Conservation (phyloP, 1,284 basidiomycete genomes). For the Apiotrichum porosum region DNA sequence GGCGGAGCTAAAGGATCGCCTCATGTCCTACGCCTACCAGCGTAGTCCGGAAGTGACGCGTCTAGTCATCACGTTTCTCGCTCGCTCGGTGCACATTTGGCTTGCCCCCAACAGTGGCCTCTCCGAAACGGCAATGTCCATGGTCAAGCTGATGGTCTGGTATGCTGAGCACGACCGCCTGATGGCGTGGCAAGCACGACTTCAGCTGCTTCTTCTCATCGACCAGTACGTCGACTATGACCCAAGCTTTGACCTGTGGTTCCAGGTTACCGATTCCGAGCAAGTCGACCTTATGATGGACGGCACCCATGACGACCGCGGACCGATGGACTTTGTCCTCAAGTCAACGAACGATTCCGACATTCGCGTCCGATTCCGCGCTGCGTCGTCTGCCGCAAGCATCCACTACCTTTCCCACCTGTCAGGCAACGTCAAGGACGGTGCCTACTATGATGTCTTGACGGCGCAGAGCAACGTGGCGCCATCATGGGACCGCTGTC, state of each 20-base stretch:
- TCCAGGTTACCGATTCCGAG: slow-evolving; percentile 15
- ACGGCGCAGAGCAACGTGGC: slow-evolving; percentile 15
- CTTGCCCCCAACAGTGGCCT: slow-evolving; percentile 50
- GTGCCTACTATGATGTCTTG: slow-evolving; percentile 25
- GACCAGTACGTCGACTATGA: slow-evolving; percentile 62
- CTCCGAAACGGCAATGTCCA: slow-evolving; percentile 51
- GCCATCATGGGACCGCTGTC: slow-evolving; percentile 58
- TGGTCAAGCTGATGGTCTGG: slow-evolving; percentile 57
- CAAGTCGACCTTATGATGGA: slow-evolving; percentile 27
- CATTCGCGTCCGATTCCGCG: slow-evolving; percentile 77
- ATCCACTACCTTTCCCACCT: slow-evolving; percentile 30
- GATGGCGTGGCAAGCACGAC: slow-evolving; percentile 64
- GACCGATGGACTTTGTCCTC: slow-evolving; percentile 52
- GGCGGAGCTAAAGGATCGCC: slow-evolving; percentile 55
- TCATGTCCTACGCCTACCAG: slow-evolving; percentile 58
- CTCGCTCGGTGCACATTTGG: slow-evolving; percentile 66
- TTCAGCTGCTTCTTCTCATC: slow-evolving; percentile 62
- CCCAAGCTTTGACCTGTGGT: slow-evolving; percentile 46
- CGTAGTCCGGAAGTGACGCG: slow-evolving; percentile 57
- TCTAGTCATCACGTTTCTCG: slow-evolving; percentile 60
- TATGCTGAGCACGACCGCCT: slow-evolving; percentile 52
- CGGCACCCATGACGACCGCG: slow-evolving; percentile 3
- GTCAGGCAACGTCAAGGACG: slow-evolving; percentile 12
- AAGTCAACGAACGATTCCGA: slow-evolving; percentile 65
- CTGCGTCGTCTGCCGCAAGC: slow-evolving; percentile 59